phyloP scores from a whole-genome alignment of 495 filamentous ascomycete species.

The Chaetomium cochliodes region DNA sequence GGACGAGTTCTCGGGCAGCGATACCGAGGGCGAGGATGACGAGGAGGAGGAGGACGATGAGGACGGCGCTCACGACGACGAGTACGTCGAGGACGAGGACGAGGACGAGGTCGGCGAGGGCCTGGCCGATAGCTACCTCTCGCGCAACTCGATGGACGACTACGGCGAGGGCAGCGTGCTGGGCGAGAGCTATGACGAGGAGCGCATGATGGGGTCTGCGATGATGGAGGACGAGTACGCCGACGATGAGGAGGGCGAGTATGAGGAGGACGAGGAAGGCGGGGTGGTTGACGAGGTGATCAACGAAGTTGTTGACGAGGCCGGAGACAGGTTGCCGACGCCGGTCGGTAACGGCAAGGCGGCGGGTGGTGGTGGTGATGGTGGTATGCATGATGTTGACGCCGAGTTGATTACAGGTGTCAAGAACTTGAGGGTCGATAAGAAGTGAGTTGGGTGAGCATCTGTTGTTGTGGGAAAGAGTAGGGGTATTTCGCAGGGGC shows the following conservation, averaged over 20 bases:
- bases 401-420: slow-evolving; percentile 54
- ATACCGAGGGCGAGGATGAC: slow-evolving; percentile 55
- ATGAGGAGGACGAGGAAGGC: slow-evolving; percentile 39
- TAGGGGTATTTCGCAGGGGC: not conserved
- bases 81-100: slow-evolving; percentile 47
- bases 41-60: slow-evolving; percentile 15
- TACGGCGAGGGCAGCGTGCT: slow-evolving; percentile 43
- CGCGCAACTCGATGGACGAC: slow-evolving; percentile 44
- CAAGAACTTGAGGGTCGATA: slow-evolving; percentile 42
- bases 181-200: slow-evolving; percentile 35
- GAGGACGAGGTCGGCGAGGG: slow-evolving; percentile 6
- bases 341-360: slow-evolving; percentile 12
- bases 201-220: slow-evolving; percentile 30
- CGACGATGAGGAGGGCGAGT: slow-evolving; percentile 42
- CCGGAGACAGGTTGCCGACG: not conserved
- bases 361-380: slow-evolving; percentile 18
- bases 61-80: slow-evolving; percentile 41
- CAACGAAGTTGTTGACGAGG: slow-evolving; percentile 10
- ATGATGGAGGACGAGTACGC: slow-evolving; percentile 36
- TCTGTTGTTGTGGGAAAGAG: not conserved
- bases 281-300: slow-evolving; percentile 10
- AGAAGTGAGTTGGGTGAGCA: slow-evolving; percentile 15
- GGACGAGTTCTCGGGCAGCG: slow-evolving; percentile 77
- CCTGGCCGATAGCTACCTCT: not conserved
- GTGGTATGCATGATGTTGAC: slow-evolving; percentile 37